Evolutionary conservation across 2,329 filamentous ascomycete genomes (phyloP), one percentile per base, ranked within the genome.

Genomic region (Cladosporium colombiae): DNA sequence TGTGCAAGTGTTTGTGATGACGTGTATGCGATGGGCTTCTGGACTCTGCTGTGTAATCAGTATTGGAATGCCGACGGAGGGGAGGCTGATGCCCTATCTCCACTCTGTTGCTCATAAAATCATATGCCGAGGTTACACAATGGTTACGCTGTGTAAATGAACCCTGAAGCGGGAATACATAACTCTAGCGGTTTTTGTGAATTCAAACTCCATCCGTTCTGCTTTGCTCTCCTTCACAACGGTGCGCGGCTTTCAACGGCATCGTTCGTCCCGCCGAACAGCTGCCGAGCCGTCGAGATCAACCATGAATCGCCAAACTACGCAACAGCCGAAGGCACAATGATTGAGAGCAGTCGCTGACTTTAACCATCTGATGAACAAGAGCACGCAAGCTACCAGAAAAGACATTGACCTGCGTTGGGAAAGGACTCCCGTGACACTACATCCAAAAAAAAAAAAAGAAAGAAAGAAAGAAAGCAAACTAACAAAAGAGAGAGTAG

Each of bases 41-140:
- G 37, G 56, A 23, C 35, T 10, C 14, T 40, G 56, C 23, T 59
- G 37, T 40, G 56, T 59, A 59, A 59, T 59, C 56, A 46, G 46
- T 14, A 33, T 31, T n/a, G 11, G 52, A 21, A 56, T 40, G 29
- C 52, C 52, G 52, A 55, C 31, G 31, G 50, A 53, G 50, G 50
- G 50, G 50, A 33, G 50, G 14, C 37, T 44, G 18, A 2, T 44
- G 37, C 37, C 18, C 18, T 10, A 29, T 29, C 27, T 29, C 27
- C 27, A 29, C 27, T 29, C 27, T 29, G 27, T 29, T 4, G 27
- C 27, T 29, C 27, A 29, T 29, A 29, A 29, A 29, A 29, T 29
- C 27, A 29, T 29, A 29, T 59, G 56, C 56, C 56, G 56, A 59
- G 56, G 56, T 44, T 29, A 29, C 27, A 29, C 27, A 29, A 29